Percentiles rank a stretch among this genome's conserved stretches.
These are phyloP conservation scores for Apiotrichum laibachii DNA, from an alignment of 1,284 basidiomycete genomes.

Conservation along the genomic window DNA sequence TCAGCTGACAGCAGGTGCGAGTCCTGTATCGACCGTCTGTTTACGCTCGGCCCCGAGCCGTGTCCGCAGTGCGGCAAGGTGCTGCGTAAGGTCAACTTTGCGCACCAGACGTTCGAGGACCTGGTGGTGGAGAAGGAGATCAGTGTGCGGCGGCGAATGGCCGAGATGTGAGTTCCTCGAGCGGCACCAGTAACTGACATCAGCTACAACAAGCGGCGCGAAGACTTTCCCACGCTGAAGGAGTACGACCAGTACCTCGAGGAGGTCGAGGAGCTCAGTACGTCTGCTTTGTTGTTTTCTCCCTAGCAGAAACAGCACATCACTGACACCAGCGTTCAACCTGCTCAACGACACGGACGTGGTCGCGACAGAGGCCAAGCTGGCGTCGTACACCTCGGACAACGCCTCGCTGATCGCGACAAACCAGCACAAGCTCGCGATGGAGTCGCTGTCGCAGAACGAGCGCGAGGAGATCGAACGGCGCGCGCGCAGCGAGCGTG, in stretches of 20 bases:
- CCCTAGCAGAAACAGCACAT: too few species aligned
- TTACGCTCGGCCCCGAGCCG: conserved; percentile 91
- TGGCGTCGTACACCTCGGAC: conserved; percentile 72
- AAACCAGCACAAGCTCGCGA: conserved; percentile 69
- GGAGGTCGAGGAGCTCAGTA: conserved; percentile 91
- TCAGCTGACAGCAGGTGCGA: conserved; percentile 71
- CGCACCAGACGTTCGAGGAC: conserved; percentile 96
- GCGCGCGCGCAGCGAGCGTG: conserved; percentile 63
- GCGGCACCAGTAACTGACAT: conserved; percentile 25
- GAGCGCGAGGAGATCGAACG: conserved; percentile 70
- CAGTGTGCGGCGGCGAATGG: conserved; percentile 76
- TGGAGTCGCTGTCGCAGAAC: conserved; percentile 43
- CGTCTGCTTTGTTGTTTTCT: too few species aligned
- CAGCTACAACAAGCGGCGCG: conserved; percentile 88
- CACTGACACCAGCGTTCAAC: conserved; percentile 68
- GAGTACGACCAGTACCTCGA: conserved; percentile 97
- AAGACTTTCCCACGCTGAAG: conserved; percentile 79
- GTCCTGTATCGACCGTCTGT: conserved; percentile 94
- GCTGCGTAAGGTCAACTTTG: conserved; percentile 90
- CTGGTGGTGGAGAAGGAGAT: conserved; percentile 96
- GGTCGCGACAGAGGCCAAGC: conserved; percentile 76
- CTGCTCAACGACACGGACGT: conserved; percentile 88
- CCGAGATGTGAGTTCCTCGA: conserved; percentile 70
- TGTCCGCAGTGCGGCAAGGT: conserved; percentile 90
- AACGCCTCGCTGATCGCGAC: conserved; percentile 76